A percentile compares a stretch with the other conserved stretches of the same genome.
phyloP scores from a whole-genome alignment of 805 yeast species.

The Metschnikowia cubensis region DNA sequence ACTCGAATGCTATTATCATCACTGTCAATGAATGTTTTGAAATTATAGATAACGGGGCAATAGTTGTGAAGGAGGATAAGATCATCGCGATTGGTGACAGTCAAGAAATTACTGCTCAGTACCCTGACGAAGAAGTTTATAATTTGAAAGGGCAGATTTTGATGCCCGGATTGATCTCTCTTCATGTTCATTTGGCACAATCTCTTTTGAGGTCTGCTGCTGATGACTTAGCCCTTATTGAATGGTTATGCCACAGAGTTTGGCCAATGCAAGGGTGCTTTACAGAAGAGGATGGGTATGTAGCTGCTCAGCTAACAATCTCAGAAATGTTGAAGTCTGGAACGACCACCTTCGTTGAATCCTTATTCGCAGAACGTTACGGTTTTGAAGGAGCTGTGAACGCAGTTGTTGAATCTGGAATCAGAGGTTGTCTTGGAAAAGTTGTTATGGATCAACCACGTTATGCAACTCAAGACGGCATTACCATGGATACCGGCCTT shows the following conservation, averaged over 20 bases:
- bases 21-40: slow-evolving; percentile 14
- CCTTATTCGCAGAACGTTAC: slow-evolving; percentile 14
- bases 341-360: slow-evolving; percentile 16
- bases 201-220: slow-evolving; percentile 15
- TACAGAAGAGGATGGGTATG: slow-evolving; percentile 15
- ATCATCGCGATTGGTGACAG: slow-evolving; percentile 11
- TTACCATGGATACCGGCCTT: slow-evolving; percentile 13
- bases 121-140: slow-evolving; percentile 3
- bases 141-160: slow-evolving; percentile 12
- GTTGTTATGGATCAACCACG: slow-evolving; percentile 18
- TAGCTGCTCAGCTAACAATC: slow-evolving; percentile 15
- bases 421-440: slow-evolving; percentile 16
- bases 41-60: slow-evolving; percentile 12
- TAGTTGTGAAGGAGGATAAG: slow-evolving; percentile 10
- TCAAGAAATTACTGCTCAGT: slow-evolving; percentile 1
- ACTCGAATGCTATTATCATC: slow-evolving; percentile 10
- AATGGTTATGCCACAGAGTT: slow-evolving; percentile 14
- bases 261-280: slow-evolving; percentile 16
- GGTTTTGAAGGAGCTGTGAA: slow-evolving; percentile 15
- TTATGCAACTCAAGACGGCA: slow-evolving; percentile 15
- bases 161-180: slow-evolving; percentile 15
- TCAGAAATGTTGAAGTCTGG: slow-evolving; percentile 17
- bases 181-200: slow-evolving; percentile 16
- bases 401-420: slow-evolving; percentile 16
- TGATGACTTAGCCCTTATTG: slow-evolving; percentile 14